A percentile compares a stretch with the other conserved stretches of the same genome.
These are phyloP conservation scores for Claviceps capensis DNA, from an alignment of 2,329 filamentous ascomycete species.

Conservation along the genomic window DNA sequence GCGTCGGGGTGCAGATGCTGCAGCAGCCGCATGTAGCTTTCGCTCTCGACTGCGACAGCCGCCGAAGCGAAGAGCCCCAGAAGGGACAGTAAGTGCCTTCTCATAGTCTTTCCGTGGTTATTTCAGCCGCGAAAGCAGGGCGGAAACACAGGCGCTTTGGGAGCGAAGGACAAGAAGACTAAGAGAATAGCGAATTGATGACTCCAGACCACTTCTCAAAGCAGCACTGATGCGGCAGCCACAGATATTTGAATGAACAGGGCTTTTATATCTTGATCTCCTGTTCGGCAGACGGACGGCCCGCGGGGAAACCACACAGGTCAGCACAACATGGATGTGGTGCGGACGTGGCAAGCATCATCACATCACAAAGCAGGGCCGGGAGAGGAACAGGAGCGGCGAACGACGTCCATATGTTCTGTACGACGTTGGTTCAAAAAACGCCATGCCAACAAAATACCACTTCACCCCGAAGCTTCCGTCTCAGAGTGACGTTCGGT, in stretches of 20 bases:
- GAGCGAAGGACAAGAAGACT: neutral
- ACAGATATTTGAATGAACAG: neutral
- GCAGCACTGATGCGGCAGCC: neutral
- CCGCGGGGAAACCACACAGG: neutral
- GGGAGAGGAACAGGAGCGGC: no score
- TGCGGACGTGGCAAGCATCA: neutral
- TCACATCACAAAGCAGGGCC: no score
- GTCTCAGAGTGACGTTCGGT: no score
- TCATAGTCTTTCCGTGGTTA: neutral
- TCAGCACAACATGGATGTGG: no score
- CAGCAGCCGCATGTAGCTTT: neutral
- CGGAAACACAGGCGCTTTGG: neutral
- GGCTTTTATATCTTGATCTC: neutral
- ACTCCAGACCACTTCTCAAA: neutral
- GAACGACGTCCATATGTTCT: no score
- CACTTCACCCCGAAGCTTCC: no score
- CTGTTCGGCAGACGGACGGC: neutral
- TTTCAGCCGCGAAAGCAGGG: neutral
- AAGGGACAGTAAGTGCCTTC: neutral
- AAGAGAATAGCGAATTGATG: neutral
- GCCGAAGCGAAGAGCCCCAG: neutral
- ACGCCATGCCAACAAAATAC: no score
- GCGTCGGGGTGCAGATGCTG: neutral
- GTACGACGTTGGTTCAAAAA: no score
- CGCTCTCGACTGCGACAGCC: neutral